Percentiles rank a stretch among this genome's conserved stretches.
phyloP scores from a whole-genome alignment of 2,329 filamentous ascomycete genomes.

The Claviceps capensis region DNA sequence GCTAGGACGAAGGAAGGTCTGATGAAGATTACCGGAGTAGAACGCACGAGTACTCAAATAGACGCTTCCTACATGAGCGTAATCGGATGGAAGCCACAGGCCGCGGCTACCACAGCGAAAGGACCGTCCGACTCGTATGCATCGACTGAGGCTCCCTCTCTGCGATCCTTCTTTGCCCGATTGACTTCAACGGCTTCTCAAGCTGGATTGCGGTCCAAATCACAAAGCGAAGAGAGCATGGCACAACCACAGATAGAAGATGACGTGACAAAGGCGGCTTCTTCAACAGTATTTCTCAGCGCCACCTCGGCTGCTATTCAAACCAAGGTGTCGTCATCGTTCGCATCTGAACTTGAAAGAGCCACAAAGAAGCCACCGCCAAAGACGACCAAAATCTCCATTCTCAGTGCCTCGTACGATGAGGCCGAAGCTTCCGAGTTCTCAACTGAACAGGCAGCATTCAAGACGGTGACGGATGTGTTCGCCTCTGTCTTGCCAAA shows the following conservation, averaged over 20 bases:
- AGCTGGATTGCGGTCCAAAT: constrained; percentile 36
- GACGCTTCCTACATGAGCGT: constrained; percentile 82
- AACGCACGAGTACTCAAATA: constrained; percentile 79
- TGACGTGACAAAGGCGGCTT: constrained; percentile 56
- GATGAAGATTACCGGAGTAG: constrained; percentile 74
- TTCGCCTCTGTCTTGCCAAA: constrained; percentile 83
- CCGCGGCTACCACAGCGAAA: constrained; percentile 25
- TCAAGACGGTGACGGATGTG: constrained; percentile 55
- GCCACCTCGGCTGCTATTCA: constrained; percentile 74
- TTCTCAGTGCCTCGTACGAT: constrained; percentile 84
- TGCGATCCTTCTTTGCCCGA: constrained; percentile 69
- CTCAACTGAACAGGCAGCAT: constrained; percentile 25
- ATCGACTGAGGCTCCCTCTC: constrained; percentile 39
- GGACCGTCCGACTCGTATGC: constrained; percentile 33
- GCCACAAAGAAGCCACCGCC: constrained; percentile 96
- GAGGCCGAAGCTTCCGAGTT: constrained; percentile 55
- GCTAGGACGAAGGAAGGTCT: constrained; percentile 73
- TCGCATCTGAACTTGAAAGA: constrained; percentile 77
- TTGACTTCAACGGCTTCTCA: constrained; percentile 48
- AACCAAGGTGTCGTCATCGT: constrained; percentile 57
- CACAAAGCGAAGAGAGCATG: constrained; percentile 47
- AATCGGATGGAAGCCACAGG: constrained; percentile 65
- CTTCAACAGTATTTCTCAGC: constrained; percentile 73
- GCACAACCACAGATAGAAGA: constrained; percentile 51
- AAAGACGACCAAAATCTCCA: constrained; percentile 70